Percentiles rank a stretch among this genome's conserved stretches.
Evolutionary conservation across 2,329 filamentous ascomycete genomes (phyloP).

Genomic region (Claviceps paspali): DNA sequence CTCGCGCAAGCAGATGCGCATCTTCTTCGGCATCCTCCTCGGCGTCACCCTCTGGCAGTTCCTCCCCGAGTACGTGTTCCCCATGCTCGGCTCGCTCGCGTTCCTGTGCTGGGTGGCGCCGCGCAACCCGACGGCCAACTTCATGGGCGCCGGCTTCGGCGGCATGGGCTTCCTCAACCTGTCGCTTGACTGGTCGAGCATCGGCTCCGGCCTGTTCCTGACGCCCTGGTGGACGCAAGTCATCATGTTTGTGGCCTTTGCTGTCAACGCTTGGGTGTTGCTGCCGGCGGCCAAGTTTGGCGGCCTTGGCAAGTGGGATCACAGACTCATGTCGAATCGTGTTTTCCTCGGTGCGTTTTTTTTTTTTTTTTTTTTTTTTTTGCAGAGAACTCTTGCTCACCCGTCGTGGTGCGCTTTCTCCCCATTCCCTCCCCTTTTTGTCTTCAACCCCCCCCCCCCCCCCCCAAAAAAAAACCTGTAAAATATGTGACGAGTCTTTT

Average conservation of each 20-base stretch:
- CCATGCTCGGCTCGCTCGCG: slow-evolving; percentile 42
- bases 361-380: neutral
- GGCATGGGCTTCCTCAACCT: slow-evolving; percentile 48
- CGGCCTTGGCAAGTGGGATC: slow-evolving; percentile 32
- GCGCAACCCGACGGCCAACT: slow-evolving; percentile 40
- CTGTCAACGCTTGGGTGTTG: slow-evolving; percentile 40
- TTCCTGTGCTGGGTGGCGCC: slow-evolving; percentile 51
- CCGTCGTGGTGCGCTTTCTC: too few relatives aligned
- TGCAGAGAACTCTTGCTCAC: too few relatives aligned
- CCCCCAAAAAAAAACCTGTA: too few relatives aligned
- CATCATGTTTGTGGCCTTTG: slow-evolving; percentile 38
- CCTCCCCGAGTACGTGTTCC: slow-evolving; percentile 44
- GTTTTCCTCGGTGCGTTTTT: slow-evolving; percentile 24
- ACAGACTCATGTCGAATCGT: slow-evolving; percentile 42
- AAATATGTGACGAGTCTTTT: too few relatives aligned
- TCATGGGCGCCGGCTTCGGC: slow-evolving; percentile 43
- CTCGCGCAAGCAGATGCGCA: slow-evolving; percentile 36
- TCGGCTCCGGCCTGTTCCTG: slow-evolving; percentile 35
- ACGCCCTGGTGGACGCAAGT: slow-evolving; percentile 46
- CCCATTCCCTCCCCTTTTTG: too few relatives aligned
- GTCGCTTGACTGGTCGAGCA: slow-evolving; percentile 44
- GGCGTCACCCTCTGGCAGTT: slow-evolving; percentile 46
- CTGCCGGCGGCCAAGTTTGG: slow-evolving; percentile 45
- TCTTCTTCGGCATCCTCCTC: slow-evolving; percentile 39
- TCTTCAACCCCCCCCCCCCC: too few relatives aligned